These are phyloP conservation scores for Colletotrichum sp. DNA, from an alignment of 2,329 filamentous ascomycete genomes.

Conservation along the genomic window DNA sequence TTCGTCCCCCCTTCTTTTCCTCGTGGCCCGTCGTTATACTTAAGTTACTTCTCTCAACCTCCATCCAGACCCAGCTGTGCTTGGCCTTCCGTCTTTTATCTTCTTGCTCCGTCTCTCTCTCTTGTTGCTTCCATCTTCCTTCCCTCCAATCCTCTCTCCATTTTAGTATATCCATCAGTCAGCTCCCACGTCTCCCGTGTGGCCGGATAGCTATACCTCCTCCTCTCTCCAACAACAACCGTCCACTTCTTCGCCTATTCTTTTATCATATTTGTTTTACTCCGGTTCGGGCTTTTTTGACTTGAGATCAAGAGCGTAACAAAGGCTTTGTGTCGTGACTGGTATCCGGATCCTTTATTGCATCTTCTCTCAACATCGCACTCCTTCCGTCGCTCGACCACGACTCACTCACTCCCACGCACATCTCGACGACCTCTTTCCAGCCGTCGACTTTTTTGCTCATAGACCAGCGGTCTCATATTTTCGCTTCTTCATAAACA, in stretches of 20 bases:
- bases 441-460: background rate
- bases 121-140: background rate
- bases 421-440: constrained; percentile 14
- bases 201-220: constrained; percentile 8
- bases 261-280: constrained; percentile 16
- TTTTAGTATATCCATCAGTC: constrained; percentile 7
- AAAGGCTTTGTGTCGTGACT: constrained; percentile 20
- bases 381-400: constrained; percentile 2
- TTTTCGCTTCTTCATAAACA: constrained; percentile 16
- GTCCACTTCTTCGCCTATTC: constrained; percentile 16
- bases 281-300: constrained; percentile 8
- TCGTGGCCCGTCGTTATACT: constrained; percentile 17
- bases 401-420: constrained; percentile 9
- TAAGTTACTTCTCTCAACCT: constrained; percentile 20
- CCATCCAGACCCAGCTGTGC: constrained; percentile 5
- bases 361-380: constrained; percentile 2
- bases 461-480: constrained; percentile 18
- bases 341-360: constrained; percentile 17
- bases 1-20: background rate
- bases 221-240: background rate
- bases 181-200: background rate
- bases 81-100: constrained; percentile 17
- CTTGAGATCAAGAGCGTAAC: background rate
- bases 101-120: constrained; percentile 18
- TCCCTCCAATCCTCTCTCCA: background rate